A percentile compares a stretch with the other conserved stretches of the same genome.
phyloP scores from a whole-genome alignment of 495 filamentous ascomycete genomes.

The Penicillium maclennaniae region DNA sequence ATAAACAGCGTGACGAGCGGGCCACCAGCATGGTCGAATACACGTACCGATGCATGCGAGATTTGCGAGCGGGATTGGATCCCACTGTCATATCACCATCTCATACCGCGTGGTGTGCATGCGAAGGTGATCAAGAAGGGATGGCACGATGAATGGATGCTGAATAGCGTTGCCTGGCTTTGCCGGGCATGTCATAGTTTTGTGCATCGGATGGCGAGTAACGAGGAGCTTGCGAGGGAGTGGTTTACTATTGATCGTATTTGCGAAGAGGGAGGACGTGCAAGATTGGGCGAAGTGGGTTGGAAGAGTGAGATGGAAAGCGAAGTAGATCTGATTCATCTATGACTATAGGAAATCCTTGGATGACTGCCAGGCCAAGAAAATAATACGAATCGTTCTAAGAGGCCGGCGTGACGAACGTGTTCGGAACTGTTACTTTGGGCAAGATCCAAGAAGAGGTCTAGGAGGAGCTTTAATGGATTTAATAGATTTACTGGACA shows the following conservation, averaged over 20 bases:
- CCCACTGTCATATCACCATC: conserved; percentile 76
- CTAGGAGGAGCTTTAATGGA: too few relatives aligned
- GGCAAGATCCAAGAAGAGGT: too few relatives aligned
- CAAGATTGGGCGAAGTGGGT: conserved; percentile 66
- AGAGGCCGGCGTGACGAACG: too few relatives aligned
- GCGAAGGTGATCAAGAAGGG: conserved; percentile 74
- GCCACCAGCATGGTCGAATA: conserved; percentile 57
- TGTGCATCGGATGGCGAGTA: conserved; percentile 70
- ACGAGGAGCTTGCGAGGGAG: conserved; percentile 75
- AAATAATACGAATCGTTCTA: too few relatives aligned
- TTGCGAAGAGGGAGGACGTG: conserved; percentile 68
- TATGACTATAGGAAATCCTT: neutral
- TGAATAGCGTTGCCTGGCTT: conserved; percentile 84
- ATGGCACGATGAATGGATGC: conserved; percentile 71
- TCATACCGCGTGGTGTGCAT: conserved; percentile 74
- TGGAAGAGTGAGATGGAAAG: conserved; percentile 62
- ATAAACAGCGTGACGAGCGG: conserved; percentile 49
- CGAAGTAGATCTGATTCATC: conserved; percentile 24
- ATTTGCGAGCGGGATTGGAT: conserved; percentile 78
- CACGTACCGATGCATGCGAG: conserved; percentile 64
- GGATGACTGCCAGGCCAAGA: too few relatives aligned
- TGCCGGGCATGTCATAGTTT: conserved; percentile 85
- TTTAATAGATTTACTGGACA: too few relatives aligned
- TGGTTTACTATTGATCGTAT: conserved; percentile 70
- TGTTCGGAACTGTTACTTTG: too few relatives aligned